Evolutionary conservation across 352 stramenopile species (phyloP), one percentile per base, ranked within the genome.

Genomic region (Pythium sp.): DNA sequence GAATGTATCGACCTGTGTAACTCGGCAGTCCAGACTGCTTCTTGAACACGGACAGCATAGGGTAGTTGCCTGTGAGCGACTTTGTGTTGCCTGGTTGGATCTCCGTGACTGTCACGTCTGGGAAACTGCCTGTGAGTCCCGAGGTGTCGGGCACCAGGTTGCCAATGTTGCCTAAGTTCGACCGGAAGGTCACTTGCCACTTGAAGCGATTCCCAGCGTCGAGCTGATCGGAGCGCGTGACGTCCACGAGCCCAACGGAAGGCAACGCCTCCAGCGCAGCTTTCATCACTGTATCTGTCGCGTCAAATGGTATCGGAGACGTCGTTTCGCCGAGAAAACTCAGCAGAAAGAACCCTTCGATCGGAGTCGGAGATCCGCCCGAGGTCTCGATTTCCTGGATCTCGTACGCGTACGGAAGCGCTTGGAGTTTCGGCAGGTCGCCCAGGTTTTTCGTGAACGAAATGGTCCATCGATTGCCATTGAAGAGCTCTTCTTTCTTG

Each of bases 391-490:
- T 84, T n/a, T 82, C 79, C 78, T 99, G 97, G 11, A 98, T 87
- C 71, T 98, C 91, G 72, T 98, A 98, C n/a, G 86, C 80, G 61
- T 95, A 84, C 34, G 94, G 84, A 51, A 87, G 87, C 11, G 94
- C 90, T 59, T 93, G 75, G 14, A 99, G 61, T n/a, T 93, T 65
- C 0, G 90, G 92, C 22, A 99, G 67, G 69, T 99, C 97, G n/a
- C 97, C 97, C 7, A 98, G 65, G 72, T 97, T 97, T 62, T 96
- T 94, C 0, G 92, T 98, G 65, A 99, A 99, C 22, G 96, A 98
- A 22, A 99, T 85, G 9, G 85, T 97, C 95, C 95, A 99, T 26
- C 89, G 84, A 75, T 98, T 91, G 56, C 93, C 79, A 78, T 91
- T 93, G 60, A 83, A 86, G 8, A 88, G 72, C 34, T 92, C 77